Percentiles rank a stretch among this genome's conserved stretches.
phyloP scores from a whole-genome alignment of 139 green algal genomes.

The Nannochloris sp. region DNA sequence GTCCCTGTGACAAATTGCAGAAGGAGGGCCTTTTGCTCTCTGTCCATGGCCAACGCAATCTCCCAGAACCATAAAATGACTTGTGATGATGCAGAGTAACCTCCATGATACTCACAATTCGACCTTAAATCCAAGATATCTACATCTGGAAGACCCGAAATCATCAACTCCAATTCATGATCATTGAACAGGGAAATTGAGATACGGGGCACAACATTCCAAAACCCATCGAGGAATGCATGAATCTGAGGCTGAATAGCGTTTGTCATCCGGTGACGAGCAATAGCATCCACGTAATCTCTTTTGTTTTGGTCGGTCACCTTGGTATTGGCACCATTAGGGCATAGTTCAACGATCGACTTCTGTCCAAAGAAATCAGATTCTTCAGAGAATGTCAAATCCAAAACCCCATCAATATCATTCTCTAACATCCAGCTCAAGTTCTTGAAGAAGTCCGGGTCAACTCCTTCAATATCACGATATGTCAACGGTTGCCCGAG shows the following conservation, averaged over 20 bases:
- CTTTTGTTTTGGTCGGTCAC: slow-evolving; percentile 95
- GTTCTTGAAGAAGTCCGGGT: slow-evolving; percentile 94
- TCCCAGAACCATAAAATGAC: slow-evolving; percentile 96
- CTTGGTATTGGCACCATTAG: slow-evolving; percentile 54
- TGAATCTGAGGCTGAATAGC: slow-evolving; percentile 79
- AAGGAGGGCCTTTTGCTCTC: slow-evolving; percentile 82
- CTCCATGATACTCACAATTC: slow-evolving; percentile 89
- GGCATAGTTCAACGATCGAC: slow-evolving; percentile 74
- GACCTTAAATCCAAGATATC: slow-evolving; percentile 81
- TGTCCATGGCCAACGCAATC: slow-evolving; percentile 70
- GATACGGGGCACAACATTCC: slow-evolving; percentile 77
- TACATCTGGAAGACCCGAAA: slow-evolving; percentile 91
- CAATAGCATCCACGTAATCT: slow-evolving; percentile 91
- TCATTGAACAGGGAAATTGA: slow-evolving; percentile 86
- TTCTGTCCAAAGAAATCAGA: slow-evolving; percentile 80
- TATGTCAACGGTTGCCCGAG: slow-evolving; percentile 81
- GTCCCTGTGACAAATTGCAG: slow-evolving; percentile 67
- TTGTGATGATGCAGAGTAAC: slow-evolving; percentile 59
- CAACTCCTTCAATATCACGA: slow-evolving; percentile 93
- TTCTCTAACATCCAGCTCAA: slow-evolving; percentile 88
- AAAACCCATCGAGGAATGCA: slow-evolving; percentile 80
- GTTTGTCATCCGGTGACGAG: slow-evolving; percentile 89
- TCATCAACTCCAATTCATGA: slow-evolving; percentile 96
- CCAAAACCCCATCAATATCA: slow-evolving; percentile 89
- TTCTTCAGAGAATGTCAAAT: slow-evolving; percentile 91